phyloP scores from a whole-genome alignment of 257 asterid species.

The Solanum ossicruentum region DNA sequence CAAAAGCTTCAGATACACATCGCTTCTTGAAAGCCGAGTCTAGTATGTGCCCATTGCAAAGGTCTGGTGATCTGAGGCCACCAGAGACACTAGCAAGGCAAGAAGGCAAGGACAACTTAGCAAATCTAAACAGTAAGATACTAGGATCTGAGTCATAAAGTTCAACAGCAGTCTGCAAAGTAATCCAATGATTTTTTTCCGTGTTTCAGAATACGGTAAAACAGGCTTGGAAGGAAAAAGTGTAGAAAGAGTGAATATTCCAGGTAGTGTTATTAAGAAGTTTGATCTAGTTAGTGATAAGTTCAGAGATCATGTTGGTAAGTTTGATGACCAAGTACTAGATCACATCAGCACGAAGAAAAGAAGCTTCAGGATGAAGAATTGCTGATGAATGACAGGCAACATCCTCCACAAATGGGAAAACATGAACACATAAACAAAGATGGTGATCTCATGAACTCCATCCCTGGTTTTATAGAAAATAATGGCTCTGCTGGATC shows the following conservation, averaged over 20 bases:
- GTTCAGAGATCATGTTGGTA: background rate
- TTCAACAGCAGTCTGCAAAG: conserved; percentile 16
- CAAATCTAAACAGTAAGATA: background rate
- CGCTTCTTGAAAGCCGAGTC: conserved; percentile 21
- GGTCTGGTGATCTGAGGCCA: conserved; percentile 24
- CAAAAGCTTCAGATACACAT: conserved; percentile 36
- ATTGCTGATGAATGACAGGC: conserved; percentile 19
- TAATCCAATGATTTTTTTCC: background rate
- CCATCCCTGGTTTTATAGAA: conserved; percentile 1
- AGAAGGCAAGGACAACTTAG: conserved; percentile 5
- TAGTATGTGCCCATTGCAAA: conserved; percentile 20
- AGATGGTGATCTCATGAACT: background rate
- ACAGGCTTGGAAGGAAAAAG: conserved; percentile 12
- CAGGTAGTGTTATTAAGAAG: conserved; percentile 16
- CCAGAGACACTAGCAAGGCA: conserved; percentile 15
- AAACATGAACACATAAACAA: conserved; percentile 10
- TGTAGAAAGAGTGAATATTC: conserved; percentile 7
- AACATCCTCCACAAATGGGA: conserved; percentile 15
- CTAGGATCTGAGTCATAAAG: conserved; percentile 20
- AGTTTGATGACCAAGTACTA: conserved; percentile 11
- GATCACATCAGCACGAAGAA: conserved; percentile 8
- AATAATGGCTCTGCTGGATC: conserved; percentile 15
- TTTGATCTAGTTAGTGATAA: conserved; percentile 7
- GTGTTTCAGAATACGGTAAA: background rate
- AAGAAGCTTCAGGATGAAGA: conserved; percentile 17